Base-by-base conservation (phyloP, 345 rosid genomes). In the Citrus medica region DNA sequence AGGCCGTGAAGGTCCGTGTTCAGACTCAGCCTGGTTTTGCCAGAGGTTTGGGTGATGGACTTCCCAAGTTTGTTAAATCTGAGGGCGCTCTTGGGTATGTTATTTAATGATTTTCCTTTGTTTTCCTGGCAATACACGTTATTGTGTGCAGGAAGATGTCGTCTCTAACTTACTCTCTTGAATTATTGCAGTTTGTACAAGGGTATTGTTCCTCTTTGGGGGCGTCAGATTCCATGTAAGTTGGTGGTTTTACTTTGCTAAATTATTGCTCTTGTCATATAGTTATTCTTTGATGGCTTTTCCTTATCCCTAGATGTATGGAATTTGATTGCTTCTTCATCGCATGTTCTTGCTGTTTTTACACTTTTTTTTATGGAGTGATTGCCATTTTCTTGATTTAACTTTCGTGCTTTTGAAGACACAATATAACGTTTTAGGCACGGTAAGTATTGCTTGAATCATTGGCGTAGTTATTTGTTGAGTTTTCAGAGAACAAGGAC, bases 11-110 rank as follows among this genome's bases (percentile, higher is more conserved):
- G 92, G 98, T 97, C 66, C 85, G 98, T 40, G 98, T 97, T 78
- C 98, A 97, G 87, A 97, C 99, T 64, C 99, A 97, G 87, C 99
- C 98, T 79, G 99, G 99, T 38, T 97, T 97, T 77, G 98, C 99
- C 9, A 88, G 97, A 81, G 99, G 99, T 64, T 30, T 97, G 79
- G 61, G 88, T n/a, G 99, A 97, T 88, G 98, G 99, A 35, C 79
- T 97, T 42, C 99, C 98, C 72, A 97, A 93, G 89, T 93, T 94
- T 80, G 80, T 97, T 74, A 94, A 71, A 90, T 87, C 99, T 6
- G 99, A 97, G 86, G 98, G 98, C 5, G 81, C 77, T 64, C 83
- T 85, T 73, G 99, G 99, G 99, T 94, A 91, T 77, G 92, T 79
- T 76, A 76, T 68, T n/a, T 6, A 53, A 28, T 1, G 42, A 19